Evolutionary conservation across 2,329 filamentous ascomycete genomes (phyloP), one percentile per base, ranked within the genome.

Genomic region (Fusarium acutatum): DNA sequence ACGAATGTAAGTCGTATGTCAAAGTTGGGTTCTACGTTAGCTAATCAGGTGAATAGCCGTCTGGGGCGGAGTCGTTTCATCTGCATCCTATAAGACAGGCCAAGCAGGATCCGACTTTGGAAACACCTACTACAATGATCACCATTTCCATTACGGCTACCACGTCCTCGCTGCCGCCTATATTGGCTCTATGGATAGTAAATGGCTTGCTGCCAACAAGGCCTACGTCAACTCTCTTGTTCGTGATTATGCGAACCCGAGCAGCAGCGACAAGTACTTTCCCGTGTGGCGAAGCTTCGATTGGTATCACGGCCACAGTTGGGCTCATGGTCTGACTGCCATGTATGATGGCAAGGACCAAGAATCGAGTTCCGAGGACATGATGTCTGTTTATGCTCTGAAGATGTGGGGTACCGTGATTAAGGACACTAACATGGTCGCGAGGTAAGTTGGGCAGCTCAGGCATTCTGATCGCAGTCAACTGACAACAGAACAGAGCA

Each of bases 241-340:
- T 54, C 92, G 96, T 65, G 96, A 99, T 74, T 83, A 89, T 54
- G 92, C 95, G 50, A 97, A 97, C 81, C 91, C 95, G 0, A 91
- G 89, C 75, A 79, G 86, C 6, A 80, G 87, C 24, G 95, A 97
- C 79, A 85, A 87, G 34, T 90, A 90, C 76, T 98, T 97, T 81
- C 95, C 96, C 0, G 91, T 94, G 75, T 95, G 89, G 69, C 90
- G 96, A 54, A 90, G 87, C 64, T 98, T 98, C 79, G 96, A 98
- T 82, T 98, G 94, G 94, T 98, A 92, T 81, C 91, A 97, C 78
- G 96, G 96, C 5, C 96, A 98, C 86, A 95, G 92, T 66, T 98
- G 96, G 94, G 96, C 96, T 6, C 94, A 94, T 62, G 93, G 93
- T 3, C 83, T 96, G 10, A 93, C 90, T 77, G 89, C 93, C 70